A percentile compares a stretch with the other conserved stretches of the same genome.
phyloP scores from a whole-genome alignment of 1,284 basidiomycete species.

The Ceratorhiza oryzae-sativae region DNA sequence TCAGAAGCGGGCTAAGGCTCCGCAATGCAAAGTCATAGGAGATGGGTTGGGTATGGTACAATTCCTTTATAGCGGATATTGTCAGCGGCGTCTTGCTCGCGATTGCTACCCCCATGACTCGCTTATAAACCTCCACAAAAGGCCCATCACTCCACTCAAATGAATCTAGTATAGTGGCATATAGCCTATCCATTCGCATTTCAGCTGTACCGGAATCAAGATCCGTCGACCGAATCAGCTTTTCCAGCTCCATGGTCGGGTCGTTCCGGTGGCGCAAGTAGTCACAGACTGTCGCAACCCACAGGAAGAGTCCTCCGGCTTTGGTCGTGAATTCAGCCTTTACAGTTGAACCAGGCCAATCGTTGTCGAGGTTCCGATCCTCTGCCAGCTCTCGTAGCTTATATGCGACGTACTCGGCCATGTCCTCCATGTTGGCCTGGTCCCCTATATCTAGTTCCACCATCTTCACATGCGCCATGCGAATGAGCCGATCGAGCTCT shows the following conservation, averaged over 20 bases:
- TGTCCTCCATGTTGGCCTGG: background rate
- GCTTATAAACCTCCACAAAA: constrained; percentile 11
- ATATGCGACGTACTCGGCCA: background rate
- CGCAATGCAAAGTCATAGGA: background rate
- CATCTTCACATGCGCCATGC: background rate
- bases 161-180: constrained; percentile 31
- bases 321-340: constrained; percentile 34
- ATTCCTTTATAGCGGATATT: background rate
- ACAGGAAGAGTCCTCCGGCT: constrained; percentile 47
- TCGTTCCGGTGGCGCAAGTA: constrained; percentile 37
- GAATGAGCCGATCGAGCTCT: background rate
- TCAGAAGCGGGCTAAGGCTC: constrained; percentile 15
- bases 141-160: constrained; percentile 13
- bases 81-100: constrained; percentile 25
- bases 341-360: no score
- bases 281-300: constrained; percentile 45
- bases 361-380: background rate
- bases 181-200: constrained; percentile 45
- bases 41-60: background rate
- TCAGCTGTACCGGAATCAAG: constrained; percentile 24
- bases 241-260: constrained; percentile 43
- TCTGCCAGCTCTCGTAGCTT: background rate
- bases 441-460: background rate
- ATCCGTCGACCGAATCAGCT: constrained; percentile 15
- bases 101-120: constrained; percentile 3